phyloP scores from a whole-genome alignment of 306 rosid species.

The Citrullus amarus region DNA sequence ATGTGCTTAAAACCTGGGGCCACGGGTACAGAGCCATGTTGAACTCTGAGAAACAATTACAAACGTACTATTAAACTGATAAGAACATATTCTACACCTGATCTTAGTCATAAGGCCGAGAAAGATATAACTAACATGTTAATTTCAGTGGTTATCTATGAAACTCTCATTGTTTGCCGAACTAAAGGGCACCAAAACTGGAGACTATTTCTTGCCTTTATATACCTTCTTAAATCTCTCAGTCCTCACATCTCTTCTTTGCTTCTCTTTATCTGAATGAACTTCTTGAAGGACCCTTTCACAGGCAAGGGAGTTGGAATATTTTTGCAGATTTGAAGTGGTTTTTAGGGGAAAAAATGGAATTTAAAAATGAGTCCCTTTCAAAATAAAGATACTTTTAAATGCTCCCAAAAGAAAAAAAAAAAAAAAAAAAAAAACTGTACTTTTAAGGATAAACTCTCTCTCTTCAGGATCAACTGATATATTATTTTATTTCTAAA shows the following conservation, averaged over 20 bases:
- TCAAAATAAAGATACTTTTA: background rate
- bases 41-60: background rate
- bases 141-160: background rate
- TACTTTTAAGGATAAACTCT: background rate
- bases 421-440: too few species aligned
- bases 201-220: background rate
- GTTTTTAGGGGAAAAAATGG: background rate
- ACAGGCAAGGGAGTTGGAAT: background rate
- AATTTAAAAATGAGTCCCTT: background rate
- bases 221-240: background rate
- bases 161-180: background rate
- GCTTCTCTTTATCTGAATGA: background rate
- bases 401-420: too few species aligned
- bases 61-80: background rate
- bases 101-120: background rate
- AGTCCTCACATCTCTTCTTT: background rate
- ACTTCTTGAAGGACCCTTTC: background rate
- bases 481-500: background rate
- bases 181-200: background rate
- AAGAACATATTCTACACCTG: background rate
- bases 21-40: background rate
- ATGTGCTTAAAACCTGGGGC: background rate
- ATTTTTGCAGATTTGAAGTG: background rate
- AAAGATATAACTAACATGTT: background rate
- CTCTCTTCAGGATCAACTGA: background rate